Base-by-base conservation (phyloP, 2,329 filamentous ascomycete species). In the Dactylellina drechsleri region DNA sequence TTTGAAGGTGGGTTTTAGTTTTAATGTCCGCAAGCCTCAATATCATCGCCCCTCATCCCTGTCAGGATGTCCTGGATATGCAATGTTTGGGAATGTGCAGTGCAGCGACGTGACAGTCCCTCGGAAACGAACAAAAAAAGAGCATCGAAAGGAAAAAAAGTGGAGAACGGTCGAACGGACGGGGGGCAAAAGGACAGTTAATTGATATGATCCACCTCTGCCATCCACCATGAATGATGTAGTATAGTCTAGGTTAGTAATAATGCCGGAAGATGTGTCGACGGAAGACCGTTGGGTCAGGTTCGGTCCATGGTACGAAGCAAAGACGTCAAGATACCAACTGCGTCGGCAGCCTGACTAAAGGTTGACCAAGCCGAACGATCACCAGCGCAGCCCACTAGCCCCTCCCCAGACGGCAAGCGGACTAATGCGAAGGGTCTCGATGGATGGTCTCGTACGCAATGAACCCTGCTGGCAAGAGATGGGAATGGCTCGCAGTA, bases 11-110 rank as follows among this genome's bases (percentile, higher is more conserved):
- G 5, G 31, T 7, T 36, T 36, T 7, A 10, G 31, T 36, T 66
- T 74, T 74, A 74, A 74, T 74, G 57, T 64, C 62, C 70, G 70
- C 70, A 67, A 66, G 70, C 70, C 62, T 67, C 70, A 62, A 74
- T 62, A 36, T 7, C 6, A 62, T 59, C 62, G 59, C 23, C 31
- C 31, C 31, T 36, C 31, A 36, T 36, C 31, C 31, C 31, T 36
- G 31, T 36, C 31, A 36, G 31, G 31, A 36, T 36, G 31, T 2
- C 2, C 31, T 36, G 31, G 2, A 36, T 5, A 36, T 36, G 31
- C 31, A 36, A 36, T 36, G 66, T 56, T 56, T 61, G 66, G 66
- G 65, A 31, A 47, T 60, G 62, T 41, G 26, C 41, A 59, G 31
- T 45, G 57, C 56, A 56, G 64, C 54, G 56, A 49, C 56, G 65